phyloP scores from a whole-genome alignment of 2,329 filamentous ascomycete genomes.

The Gliomastix tumulicola region DNA sequence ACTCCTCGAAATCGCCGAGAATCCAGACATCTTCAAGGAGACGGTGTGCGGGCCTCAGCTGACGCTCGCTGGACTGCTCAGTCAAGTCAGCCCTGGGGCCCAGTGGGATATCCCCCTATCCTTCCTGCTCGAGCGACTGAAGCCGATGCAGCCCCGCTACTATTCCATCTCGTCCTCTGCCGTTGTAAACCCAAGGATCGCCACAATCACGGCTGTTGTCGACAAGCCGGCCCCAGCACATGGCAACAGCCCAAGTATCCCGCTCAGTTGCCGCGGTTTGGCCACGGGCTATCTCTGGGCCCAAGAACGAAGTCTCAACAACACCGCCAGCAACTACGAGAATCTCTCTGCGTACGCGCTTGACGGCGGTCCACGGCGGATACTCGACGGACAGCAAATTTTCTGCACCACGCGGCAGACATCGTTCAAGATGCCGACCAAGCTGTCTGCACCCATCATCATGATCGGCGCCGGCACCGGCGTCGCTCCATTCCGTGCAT shows the following conservation, averaged over 20 bases:
- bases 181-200: conserved; percentile 14
- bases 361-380: conserved; percentile 74
- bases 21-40: conserved; percentile 92
- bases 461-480: conserved; percentile 13
- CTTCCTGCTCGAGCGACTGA: conserved; percentile 84
- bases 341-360: conserved; percentile 26
- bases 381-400: conserved; percentile 29
- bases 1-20: conserved; percentile 61
- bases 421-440: conserved; percentile 33
- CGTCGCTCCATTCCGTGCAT: conserved; percentile 25
- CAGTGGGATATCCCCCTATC: conserved; percentile 71
- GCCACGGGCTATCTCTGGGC: conserved; percentile 16
- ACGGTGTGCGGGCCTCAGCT: conserved; percentile 75
- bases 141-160: conserved; percentile 51
- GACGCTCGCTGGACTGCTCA: conserved; percentile 83
- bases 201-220: conserved; percentile 13
- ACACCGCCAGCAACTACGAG: conserved; percentile 51
- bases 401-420: conserved; percentile 22
- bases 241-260: neutral
- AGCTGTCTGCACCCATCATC: conserved; percentile 57
- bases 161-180: conserved; percentile 56
- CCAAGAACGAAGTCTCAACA: conserved; percentile 95
- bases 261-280: conserved; percentile 35
- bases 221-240: conserved; percentile 6
- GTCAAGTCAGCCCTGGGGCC: conserved; percentile 63